Base-by-base conservation (phyloP, 23 red algal genomes). In the Gracilariopsis chorda region DNA sequence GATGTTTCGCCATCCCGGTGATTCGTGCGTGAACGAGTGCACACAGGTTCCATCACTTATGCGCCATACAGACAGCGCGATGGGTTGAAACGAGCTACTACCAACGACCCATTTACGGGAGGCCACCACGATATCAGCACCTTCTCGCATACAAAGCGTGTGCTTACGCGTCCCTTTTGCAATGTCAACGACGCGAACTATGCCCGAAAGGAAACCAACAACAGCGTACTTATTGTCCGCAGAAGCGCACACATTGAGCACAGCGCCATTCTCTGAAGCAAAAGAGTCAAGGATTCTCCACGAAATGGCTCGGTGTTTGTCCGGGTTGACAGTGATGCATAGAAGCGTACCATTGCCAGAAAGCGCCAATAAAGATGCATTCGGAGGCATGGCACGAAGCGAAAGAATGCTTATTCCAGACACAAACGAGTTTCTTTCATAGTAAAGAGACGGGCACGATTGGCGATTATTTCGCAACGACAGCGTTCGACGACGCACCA, bases 161-260 rank as follows among this genome's bases (percentile, higher is more conserved):
- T 32, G 52, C 33, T 27, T 59, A 21, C 55, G 59, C 3, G 53
- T 28, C 0, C 47, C 47, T 4, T 83, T 19, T 3, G 59, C 56
- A 61, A 63, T 83, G 4, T 83, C 39, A 35, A 83, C 55, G 29
- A 83, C 55, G 19, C 55, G 49, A 53, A 83, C 43, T 49, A 59
- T 46, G 10, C 78, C 78, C 4, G 53, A 42, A 46, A 61, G 51
- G 62, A 83, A 83, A 3, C 78, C 78, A 63, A 83, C 32, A 49
- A 83, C 27, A 12, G 78, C 78, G 27, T 47, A 59, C 35, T 47
- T 64, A 55, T 46, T 37, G 28, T 83, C 59, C 16, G 53, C n/a
- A 2, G 59, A 58, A 13, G 43, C 30, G 25, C 30, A 44, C 0
- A 83, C 33, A 5, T 30, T 47, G 19, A 36, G 35, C 2, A 53